Evolutionary conservation across 2,329 filamentous ascomycete species (phyloP), one percentile per base, ranked within the genome.

Genomic region (Aspergillus sclerotialis): DNA sequence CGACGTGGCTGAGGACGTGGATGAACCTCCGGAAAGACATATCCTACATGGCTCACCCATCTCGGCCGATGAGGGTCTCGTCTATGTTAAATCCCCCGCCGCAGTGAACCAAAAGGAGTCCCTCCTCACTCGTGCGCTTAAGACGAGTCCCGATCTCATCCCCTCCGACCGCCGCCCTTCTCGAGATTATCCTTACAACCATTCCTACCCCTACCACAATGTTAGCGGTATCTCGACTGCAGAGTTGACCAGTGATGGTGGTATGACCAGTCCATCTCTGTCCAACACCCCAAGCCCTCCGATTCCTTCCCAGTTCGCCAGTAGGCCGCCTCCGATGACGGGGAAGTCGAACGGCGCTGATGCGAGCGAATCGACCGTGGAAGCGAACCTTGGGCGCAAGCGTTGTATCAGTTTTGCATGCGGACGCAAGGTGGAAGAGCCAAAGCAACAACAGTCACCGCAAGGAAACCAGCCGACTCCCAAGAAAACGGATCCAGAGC

Each of bases 401-500:
- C 78, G 89, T 40, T 90, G 85, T 61, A 95, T 96, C 48, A 90
- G 84, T 39, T 96, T 96, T 59, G 88, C 87, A 21, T 96, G 90
- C 57, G 80, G 76, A 23, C 75, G 75, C 24, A 84, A 81, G 53
- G 70, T 77, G 6, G 64, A 68, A 29, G 52, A 63, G 7, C 52
- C 59, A 45, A 63, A 61, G 39, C 56, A 50, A 31, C 48, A 54
- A 19, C 50, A 45, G 5, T 35, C 44, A 9, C 37, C 44, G 18
- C 46, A 48, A 16, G 32, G 48, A 27, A 49, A 52, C 34, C 49
- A 56, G 36, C 40, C 52, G 15, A 51, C 46, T 10, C 32, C 37
- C 24, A 50, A 53, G 36, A 41, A 40, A 5, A 37, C 32, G 4
- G 38, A 45, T 13, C 30, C 32, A 23, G 43, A 42, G 15, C 36